phyloP scores from a whole-genome alignment of 805 yeast genomes.

The Yarrowia osloensis region DNA sequence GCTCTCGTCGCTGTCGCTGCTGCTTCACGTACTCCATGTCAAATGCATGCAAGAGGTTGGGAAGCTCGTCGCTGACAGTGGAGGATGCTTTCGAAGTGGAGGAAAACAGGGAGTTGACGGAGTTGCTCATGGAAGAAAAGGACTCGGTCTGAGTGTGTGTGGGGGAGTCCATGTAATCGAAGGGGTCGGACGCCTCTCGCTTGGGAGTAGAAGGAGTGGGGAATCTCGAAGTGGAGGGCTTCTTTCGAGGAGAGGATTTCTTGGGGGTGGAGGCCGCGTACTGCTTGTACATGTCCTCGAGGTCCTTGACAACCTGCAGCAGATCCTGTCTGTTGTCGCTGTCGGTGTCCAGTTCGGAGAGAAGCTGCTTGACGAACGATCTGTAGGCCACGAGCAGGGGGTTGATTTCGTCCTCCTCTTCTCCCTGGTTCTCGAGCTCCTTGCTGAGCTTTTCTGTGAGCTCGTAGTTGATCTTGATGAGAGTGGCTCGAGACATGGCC shows the following conservation, averaged over 20 bases:
- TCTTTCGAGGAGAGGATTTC: slow-evolving; percentile 9
- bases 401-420: slow-evolving; percentile 12
- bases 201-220: slow-evolving; percentile 19
- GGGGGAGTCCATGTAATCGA: slow-evolving; percentile 3
- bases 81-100: slow-evolving; percentile 32
- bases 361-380: slow-evolving; percentile 35
- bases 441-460: slow-evolving; percentile 33
- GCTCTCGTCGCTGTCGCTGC: slow-evolving; percentile 19
- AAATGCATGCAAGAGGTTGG: slow-evolving; percentile 37
- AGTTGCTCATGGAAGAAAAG: slow-evolving; percentile 27
- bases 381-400: slow-evolving; percentile 36
- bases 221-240: not conserved
- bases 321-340: slow-evolving; percentile 33
- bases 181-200: slow-evolving; percentile 21
- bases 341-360: slow-evolving; percentile 35
- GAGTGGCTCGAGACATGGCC: slow-evolving; percentile 40
- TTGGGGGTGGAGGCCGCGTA: slow-evolving; percentile 15
- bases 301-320: slow-evolving; percentile 36
- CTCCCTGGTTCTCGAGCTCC: slow-evolving; percentile 7
- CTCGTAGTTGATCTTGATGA: slow-evolving; percentile 41
- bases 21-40: slow-evolving; percentile 35
- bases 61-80: slow-evolving; percentile 37
- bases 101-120: slow-evolving; percentile 27
- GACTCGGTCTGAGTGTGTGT: slow-evolving; percentile 31
- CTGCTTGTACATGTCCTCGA: slow-evolving; percentile 35